Percentiles rank a stretch among this genome's conserved stretches.
These are phyloP conservation scores for Botrytis byssoidea DNA, from an alignment of 2,329 filamentous ascomycete genomes.

Conservation along the genomic window DNA sequence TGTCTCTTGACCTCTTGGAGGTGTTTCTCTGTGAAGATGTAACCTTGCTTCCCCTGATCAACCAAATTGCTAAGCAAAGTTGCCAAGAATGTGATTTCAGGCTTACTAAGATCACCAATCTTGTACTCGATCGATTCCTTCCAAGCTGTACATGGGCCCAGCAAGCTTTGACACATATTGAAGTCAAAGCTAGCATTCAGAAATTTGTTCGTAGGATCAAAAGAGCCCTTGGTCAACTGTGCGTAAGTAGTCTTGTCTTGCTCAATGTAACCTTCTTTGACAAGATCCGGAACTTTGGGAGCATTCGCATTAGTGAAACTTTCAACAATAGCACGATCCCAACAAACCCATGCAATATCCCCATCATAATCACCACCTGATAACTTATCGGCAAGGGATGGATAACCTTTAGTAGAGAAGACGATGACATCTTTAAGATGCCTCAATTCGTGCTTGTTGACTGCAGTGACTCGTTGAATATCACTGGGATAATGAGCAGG, in stretches of 20 bases:
- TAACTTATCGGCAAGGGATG: constrained; percentile 65
- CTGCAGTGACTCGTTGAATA: constrained; percentile 64
- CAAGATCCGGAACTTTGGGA: constrained; percentile 47
- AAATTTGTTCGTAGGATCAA: constrained; percentile 42
- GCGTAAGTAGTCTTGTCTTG: constrained; percentile 47
- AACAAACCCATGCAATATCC: constrained; percentile 75
- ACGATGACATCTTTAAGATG: constrained; percentile 76
- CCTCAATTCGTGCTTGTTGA: constrained; percentile 59
- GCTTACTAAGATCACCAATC: constrained; percentile 49
- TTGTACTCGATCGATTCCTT: constrained; percentile 64
- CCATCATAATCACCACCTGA: constrained; percentile 83
- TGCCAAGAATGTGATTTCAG: constrained; percentile 49
- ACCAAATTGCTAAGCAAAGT: constrained; percentile 54
- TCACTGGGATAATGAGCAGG: constrained; percentile 71
- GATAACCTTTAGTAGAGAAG: constrained; percentile 63
- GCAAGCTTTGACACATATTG: constrained; percentile 53
- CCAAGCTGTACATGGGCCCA: constrained; percentile 64
- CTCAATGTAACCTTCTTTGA: constrained; percentile 48
- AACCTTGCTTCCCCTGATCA: constrained; percentile 57
- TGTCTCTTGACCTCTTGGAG: constrained; percentile 38
- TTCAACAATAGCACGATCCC: constrained; percentile 63
- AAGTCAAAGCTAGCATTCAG: constrained; percentile 56
- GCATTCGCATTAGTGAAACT: constrained; percentile 64
- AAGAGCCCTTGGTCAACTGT: constrained; percentile 24
- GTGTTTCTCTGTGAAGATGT: constrained; percentile 46